These are phyloP conservation scores for Populus hybrid DNA, from an alignment of 441 rosid species.

Conservation along the genomic window DNA sequence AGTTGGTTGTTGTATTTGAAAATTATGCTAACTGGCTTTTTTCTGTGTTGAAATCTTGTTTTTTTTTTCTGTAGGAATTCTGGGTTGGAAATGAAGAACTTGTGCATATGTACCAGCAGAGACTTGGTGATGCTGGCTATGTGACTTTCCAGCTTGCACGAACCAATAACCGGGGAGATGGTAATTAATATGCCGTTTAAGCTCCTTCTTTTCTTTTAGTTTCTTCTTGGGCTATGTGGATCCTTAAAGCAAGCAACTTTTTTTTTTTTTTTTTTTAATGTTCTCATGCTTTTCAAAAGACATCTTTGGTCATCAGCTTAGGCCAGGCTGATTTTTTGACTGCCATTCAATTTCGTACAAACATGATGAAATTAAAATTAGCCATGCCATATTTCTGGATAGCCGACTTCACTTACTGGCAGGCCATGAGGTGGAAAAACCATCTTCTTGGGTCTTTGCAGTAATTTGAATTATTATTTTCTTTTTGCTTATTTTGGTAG, in stretches of 20 bases:
- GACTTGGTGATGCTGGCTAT: too few relatives aligned
- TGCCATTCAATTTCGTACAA: neutral
- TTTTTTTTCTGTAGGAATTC: slow-evolving; percentile 53
- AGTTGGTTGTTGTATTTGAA: neutral
- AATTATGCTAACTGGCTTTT: neutral
- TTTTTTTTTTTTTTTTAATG: too few relatives aligned
- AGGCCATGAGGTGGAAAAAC: neutral
- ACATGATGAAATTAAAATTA: neutral
- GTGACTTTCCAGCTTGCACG: slow-evolving; percentile 63
- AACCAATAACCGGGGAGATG: slow-evolving; percentile 88
- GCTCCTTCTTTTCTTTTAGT: neutral
- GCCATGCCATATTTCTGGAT: neutral
- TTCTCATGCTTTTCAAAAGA: neutral
- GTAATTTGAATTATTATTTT: neutral
- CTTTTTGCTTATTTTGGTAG: neutral
- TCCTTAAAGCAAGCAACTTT: neutral
- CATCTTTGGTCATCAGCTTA: neutral
- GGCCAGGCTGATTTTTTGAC: neutral
- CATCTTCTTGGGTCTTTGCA: too few relatives aligned
- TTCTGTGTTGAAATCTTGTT: neutral
- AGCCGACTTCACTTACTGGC: neutral
- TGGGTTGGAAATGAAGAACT: slow-evolving; percentile 90
- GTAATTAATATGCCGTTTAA: slow-evolving; percentile 30
- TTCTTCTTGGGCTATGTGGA: neutral
- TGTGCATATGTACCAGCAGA: slow-evolving; percentile 72